Percentiles rank a stretch among this genome's conserved stretches.
phyloP scores from a whole-genome alignment of 208 protist genomes.

The Trypanosoma congolense region DNA sequence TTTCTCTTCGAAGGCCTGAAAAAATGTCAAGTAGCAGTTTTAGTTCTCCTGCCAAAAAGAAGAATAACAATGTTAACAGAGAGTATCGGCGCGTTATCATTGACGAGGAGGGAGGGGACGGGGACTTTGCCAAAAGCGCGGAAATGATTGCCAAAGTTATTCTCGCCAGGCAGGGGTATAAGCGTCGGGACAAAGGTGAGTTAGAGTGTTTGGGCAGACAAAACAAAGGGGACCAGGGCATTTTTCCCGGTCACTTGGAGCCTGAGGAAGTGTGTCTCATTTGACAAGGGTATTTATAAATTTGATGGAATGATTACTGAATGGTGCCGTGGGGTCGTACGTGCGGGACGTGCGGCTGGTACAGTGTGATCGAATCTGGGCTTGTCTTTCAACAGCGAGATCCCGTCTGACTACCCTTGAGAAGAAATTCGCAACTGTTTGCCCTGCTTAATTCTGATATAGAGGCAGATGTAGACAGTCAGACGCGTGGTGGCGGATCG shows the following conservation, averaged over 20 bases:
- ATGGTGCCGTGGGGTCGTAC: constrained; percentile 73
- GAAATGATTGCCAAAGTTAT: constrained; percentile 71
- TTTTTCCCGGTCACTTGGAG: background rate
- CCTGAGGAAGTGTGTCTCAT: constrained; percentile 4
- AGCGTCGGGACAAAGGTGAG: constrained; percentile 66
- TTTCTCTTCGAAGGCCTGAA: too few relatives aligned
- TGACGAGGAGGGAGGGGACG: constrained; percentile 72
- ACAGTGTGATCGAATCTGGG: constrained; percentile 73
- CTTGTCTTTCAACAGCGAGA: constrained; percentile 76
- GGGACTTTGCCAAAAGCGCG: constrained; percentile 73
- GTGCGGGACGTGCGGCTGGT: constrained; percentile 54
- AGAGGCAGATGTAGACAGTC: constrained; percentile 43
- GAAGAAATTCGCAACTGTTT: constrained; percentile 82
- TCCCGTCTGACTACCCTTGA: constrained; percentile 66
- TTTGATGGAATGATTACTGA: constrained; percentile 61
- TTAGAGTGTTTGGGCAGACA: constrained; percentile 28
- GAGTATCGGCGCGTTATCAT: constrained; percentile 65
- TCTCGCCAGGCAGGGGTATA: constrained; percentile 57
- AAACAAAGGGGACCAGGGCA: constrained; percentile 26
- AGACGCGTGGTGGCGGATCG: constrained; percentile 51
- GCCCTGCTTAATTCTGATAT: constrained; percentile 68
- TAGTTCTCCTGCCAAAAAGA: background rate
- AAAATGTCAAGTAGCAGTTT: too few relatives aligned
- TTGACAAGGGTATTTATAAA: constrained; percentile 43
- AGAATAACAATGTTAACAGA: constrained; percentile 5